Evolutionary conservation across 1,139 yeast genomes (phyloP).

Genomic region (Blastobotrys indianensis): DNA sequence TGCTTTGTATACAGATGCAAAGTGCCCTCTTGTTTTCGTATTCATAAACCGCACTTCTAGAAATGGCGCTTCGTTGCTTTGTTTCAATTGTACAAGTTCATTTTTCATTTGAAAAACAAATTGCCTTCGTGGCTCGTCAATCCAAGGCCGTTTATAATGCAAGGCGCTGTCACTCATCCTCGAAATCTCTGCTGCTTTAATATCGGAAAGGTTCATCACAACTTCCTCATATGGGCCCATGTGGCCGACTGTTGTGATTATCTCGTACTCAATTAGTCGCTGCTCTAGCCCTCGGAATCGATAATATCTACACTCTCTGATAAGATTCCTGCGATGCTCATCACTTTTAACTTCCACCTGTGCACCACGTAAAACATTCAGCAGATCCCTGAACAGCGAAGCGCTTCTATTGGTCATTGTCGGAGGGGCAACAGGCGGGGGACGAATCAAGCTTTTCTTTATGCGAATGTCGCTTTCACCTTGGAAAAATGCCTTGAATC

Average conservation of each 20-base stretch:
- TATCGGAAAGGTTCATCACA: conserved; percentile 44
- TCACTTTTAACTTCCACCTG: conserved; percentile 43
- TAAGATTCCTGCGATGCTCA: conserved; percentile 49
- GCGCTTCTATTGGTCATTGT: conserved; percentile 51
- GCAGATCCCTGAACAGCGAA: conserved; percentile 51
- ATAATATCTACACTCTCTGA: conserved; percentile 71
- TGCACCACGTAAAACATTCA: conserved; percentile 54
- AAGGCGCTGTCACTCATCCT: conserved; percentile 4
- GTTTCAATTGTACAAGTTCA: conserved; percentile 4
- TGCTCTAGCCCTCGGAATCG: conserved; percentile 73
- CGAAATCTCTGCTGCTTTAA: conserved; percentile 22
- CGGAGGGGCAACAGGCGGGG: conserved; percentile 68
- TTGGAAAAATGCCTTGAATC: conserved; percentile 45
- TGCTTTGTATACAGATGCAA: too few species aligned
- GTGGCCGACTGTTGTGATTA: conserved; percentile 35
- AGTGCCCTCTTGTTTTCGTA: too few species aligned
- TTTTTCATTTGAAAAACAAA: conserved; percentile 51
- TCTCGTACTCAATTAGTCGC: conserved; percentile 48
- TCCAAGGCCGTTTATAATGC: conserved; percentile 49
- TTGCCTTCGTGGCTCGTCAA: conserved; percentile 46
- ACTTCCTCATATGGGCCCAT: conserved; percentile 45
- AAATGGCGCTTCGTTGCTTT: not conserved
- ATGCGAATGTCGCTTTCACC: conserved; percentile 43
- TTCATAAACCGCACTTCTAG: too few species aligned
- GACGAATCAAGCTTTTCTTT: conserved; percentile 42